phyloP scores from a whole-genome alignment of 1,139 yeast genomes.

The Pichia sorboxylosa region DNA sequence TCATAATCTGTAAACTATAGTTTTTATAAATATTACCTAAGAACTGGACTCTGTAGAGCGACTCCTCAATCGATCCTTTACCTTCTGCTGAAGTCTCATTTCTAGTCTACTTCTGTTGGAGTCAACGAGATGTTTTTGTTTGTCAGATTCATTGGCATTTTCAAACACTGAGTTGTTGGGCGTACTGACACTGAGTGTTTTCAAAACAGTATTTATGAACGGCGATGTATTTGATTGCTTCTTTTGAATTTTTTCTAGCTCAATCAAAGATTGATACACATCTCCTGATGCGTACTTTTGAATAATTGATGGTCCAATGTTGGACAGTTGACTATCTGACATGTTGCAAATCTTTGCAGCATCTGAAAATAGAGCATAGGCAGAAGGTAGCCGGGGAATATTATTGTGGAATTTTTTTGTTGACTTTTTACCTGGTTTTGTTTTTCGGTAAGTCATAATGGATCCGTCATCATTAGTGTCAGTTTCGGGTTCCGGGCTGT shows the following conservation, averaged over 20 bases:
- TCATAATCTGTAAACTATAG: neutral
- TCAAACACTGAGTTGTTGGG: neutral
- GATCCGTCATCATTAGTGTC: neutral
- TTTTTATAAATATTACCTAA: too few relatives aligned
- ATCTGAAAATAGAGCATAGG: constrained; percentile 7
- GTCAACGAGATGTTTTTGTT: constrained; percentile 10
- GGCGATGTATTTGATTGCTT: neutral
- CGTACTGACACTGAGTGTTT: neutral
- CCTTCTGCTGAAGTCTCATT: constrained; percentile 19
- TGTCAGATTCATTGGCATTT: neutral
- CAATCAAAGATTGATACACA: constrained; percentile 2
- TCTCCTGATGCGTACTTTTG: constrained; percentile 9
- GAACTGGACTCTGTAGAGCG: too few relatives aligned
- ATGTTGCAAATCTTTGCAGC: constrained; percentile 10
- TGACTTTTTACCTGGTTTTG: constrained; percentile 1
- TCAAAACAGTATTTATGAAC: neutral
- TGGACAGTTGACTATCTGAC: constrained; percentile 7
- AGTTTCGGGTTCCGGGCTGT: constrained; percentile 1
- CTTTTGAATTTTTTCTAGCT: neutral
- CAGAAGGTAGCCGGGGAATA: constrained; percentile 5
- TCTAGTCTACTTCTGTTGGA: constrained; percentile 23
- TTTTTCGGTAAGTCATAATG: neutral
- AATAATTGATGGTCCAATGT: constrained; percentile 9
- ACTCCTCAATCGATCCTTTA: constrained; percentile 18
- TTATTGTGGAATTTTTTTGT: neutral